Evolutionary conservation across 108 stramenopile species (phyloP), one percentile per base, ranked within the genome.

Genomic region (Mediolabrus comicus): DNA sequence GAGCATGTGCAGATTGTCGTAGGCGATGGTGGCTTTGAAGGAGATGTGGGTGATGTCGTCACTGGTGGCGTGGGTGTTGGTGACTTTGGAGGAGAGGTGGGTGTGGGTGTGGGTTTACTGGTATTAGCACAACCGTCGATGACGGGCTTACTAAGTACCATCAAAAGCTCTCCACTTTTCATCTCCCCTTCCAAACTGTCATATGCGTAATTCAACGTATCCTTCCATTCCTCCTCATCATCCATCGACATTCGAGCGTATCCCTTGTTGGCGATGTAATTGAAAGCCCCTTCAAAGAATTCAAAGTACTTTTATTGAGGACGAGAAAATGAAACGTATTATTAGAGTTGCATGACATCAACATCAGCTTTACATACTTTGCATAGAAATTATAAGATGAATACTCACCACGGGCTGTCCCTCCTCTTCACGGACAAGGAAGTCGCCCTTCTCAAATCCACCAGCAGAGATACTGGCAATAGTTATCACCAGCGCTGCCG

Each of bases 371-470:
- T n/a, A n/a, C n/a, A n/a, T n/a, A n/a, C n/a, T n/a, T n/a, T n/a
- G n/a, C n/a, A n/a, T n/a, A n/a, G n/a, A n/a, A 19, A 19, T 19
- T 19, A 19, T 49, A 19, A 49, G 46, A 49, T 3, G 2, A 49
- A 19, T 16, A 49, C 91, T 89, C 64, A 89, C 91, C 0, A 94
- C 89, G 19, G 90, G 86, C 61, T 90, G 87, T 59, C 92, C 92
- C 83, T 94, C 88, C 65, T 94, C 92, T 61, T 94, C 92, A 38
- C 92, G 81, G 49, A 94, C 92, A 25, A 94, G 84, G 73, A 94
- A 94, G 54, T 94, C 92, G 43, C 92, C 92, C 82, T 94, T 93
- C 79, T 94, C 92, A 58, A 94, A 94, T 51, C 92, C 92, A n/a
- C n/a, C n/a, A 10, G 92, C 86, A 7, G 86, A 87, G 72, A 94